phyloP scores from a whole-genome alignment of 495 filamentous ascomycete genomes.

The Trichoderma gamsii region DNA sequence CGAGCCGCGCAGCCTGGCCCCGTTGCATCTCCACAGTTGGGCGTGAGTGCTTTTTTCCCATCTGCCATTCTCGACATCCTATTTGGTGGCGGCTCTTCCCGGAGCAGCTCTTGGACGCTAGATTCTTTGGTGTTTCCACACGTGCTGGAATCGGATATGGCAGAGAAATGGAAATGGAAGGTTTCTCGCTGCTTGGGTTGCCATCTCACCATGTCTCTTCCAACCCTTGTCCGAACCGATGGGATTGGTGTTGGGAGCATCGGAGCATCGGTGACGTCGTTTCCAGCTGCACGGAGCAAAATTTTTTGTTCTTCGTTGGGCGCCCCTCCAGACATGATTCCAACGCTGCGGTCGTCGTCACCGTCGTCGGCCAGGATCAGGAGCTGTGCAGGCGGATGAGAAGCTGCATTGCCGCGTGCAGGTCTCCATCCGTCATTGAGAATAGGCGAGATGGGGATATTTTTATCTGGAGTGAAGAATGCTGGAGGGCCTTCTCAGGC shows the following conservation, averaged over 20 bases:
- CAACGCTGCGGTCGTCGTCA: not conserved
- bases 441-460: not conserved
- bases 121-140: slow-evolving; percentile 3
- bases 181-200: not conserved
- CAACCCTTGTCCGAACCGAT: not conserved
- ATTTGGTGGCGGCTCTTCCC: not conserved
- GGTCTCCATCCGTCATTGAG: not conserved
- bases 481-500: not conserved
- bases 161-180: not conserved
- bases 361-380: not conserved
- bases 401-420: not conserved
- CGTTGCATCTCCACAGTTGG: not conserved
- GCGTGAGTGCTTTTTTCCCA: slow-evolving; percentile 5
- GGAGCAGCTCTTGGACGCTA: not conserved
- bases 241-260: slow-evolving; percentile 3
- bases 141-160: not conserved
- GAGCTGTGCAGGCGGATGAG: not conserved
- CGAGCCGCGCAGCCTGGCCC: slow-evolving; percentile 5
- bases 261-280: slow-evolving; percentile 6
- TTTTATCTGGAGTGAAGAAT: not conserved
- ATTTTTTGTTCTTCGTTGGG: not conserved
- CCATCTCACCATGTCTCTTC: not conserved
- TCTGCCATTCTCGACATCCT: not conserved
- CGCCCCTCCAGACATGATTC: not conserved
- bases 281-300: not conserved